phyloP scores from a whole-genome alignment of 805 yeast genomes.

The Priceomyces castillae region DNA sequence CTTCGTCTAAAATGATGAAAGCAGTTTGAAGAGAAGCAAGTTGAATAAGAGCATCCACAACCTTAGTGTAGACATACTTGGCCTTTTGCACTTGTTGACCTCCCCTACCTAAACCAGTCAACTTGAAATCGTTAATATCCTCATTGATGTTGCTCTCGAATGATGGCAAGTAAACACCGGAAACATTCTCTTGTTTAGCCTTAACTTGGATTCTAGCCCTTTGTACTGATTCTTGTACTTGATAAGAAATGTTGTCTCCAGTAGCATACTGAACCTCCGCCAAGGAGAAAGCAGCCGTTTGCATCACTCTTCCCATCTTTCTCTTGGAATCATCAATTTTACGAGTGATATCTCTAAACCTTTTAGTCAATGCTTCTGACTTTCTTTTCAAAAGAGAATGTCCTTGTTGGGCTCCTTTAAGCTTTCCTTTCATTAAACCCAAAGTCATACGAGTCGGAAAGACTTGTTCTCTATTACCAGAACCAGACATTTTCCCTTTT shows the following conservation, averaged over 20 bases:
- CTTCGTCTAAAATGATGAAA: conserved; percentile 93
- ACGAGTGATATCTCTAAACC: conserved; percentile 93
- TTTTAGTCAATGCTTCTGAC: conserved; percentile 93
- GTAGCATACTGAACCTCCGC: conserved; percentile 98
- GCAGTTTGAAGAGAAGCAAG: conserved; percentile 96
- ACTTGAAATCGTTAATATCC: conserved; percentile 85
- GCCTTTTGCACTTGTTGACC: conserved; percentile 98
- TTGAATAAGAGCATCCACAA: conserved; percentile 96
- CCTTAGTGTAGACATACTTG: conserved; percentile 86
- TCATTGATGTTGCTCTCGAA: conserved; percentile 84
- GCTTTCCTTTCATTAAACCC: conserved; percentile 89
- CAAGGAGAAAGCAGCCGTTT: conserved; percentile 93
- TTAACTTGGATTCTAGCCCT: conserved; percentile 86
- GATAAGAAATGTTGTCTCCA: conserved; percentile 92
- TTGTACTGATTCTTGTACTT: conserved; percentile 91
- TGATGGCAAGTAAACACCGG: conserved; percentile 92
- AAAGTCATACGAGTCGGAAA: conserved; percentile 98
- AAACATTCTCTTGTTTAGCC: conserved; percentile 92
- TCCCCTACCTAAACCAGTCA: conserved; percentile 97
- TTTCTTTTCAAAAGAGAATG: conserved; percentile 90
- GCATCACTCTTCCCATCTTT: conserved; percentile 98
- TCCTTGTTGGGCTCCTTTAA: conserved; percentile 97
- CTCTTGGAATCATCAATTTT: conserved; percentile 93
- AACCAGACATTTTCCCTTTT: conserved; percentile 50
- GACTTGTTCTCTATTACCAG: conserved; percentile 87